Evolutionary conservation across 2,329 filamentous ascomycete species (phyloP).

Genomic region (Westerdykella aurantiaca): DNA sequence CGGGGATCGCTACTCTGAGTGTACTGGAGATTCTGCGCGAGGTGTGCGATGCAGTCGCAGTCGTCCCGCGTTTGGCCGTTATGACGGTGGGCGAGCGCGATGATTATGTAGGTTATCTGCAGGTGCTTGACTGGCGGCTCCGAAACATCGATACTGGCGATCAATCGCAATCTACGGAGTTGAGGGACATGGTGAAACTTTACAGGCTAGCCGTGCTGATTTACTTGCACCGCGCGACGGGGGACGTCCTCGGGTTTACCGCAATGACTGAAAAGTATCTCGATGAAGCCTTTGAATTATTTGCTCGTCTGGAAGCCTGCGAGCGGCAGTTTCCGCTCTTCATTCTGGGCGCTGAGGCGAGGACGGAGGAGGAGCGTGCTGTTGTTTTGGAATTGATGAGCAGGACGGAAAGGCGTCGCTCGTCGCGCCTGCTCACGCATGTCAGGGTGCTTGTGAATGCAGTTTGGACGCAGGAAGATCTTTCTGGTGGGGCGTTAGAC

Average conservation of each 20-base stretch:
- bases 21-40: slow-evolving; percentile 5
- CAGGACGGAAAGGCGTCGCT: slow-evolving; percentile 7
- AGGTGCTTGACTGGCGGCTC: slow-evolving; percentile 10
- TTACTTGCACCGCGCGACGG: slow-evolving; percentile 11
- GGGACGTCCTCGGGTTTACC: slow-evolving; percentile 6
- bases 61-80: background rate
- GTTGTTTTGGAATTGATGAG: slow-evolving; percentile 12
- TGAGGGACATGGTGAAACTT: slow-evolving; percentile 1
- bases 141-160: slow-evolving; percentile 3
- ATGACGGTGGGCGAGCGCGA: slow-evolving; percentile 2
- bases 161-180: background rate
- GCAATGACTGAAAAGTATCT: slow-evolving; percentile 4
- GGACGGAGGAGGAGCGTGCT: slow-evolving; percentile 21
- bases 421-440: slow-evolving; percentile 8
- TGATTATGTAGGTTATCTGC: slow-evolving; percentile 6
- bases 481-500: slow-evolving; percentile 5
- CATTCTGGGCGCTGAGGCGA: slow-evolving; percentile 26
- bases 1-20: slow-evolving; percentile 1
- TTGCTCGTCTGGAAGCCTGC: slow-evolving; percentile 15
- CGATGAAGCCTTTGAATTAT: slow-evolving; percentile 6
- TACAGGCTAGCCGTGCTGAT: slow-evolving; percentile 12
- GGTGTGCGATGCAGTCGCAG: slow-evolving; percentile 6
- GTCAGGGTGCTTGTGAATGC: slow-evolving; percentile 8
- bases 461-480: slow-evolving; percentile 17
- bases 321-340: slow-evolving; percentile 23